phyloP scores from a whole-genome alignment of 176 grass and related monocot genomes.

The Thinopyrum elongatum region DNA sequence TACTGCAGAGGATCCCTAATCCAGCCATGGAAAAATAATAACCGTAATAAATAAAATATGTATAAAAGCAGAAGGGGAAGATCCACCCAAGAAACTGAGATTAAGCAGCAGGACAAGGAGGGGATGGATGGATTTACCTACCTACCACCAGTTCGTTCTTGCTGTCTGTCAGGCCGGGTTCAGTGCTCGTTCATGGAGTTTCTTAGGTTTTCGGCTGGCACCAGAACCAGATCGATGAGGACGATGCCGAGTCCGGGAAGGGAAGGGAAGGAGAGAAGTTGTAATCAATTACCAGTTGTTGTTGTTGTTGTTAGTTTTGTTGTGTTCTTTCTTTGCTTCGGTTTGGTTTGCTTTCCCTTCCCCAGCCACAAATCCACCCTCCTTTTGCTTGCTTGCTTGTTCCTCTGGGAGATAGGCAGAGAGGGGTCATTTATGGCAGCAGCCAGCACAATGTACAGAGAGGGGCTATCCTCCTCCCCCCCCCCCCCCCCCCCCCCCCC shows the following conservation, averaged over 20 bases:
- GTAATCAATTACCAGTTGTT: neutral
- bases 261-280: neutral
- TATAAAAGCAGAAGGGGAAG: neutral
- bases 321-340: no score
- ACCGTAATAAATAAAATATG: neutral
- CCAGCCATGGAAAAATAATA: no score
- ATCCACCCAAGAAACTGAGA: neutral
- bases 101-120: neutral
- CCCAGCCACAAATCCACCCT: no score
- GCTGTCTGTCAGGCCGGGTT: neutral
- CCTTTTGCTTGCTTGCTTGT: no score
- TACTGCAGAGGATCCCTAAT: neutral
- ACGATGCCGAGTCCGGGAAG: neutral
- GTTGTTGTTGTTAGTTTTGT: neutral
- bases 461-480: no score
- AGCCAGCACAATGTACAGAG: no score
- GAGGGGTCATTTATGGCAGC: no score
- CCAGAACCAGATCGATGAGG: neutral
- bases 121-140: neutral
- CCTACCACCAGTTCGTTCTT: neutral
- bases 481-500: no score
- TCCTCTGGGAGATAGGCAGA: no score
- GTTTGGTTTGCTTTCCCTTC: no score
- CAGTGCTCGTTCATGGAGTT: neutral
- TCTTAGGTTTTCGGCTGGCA: neutral